A percentile compares a stretch with the other conserved stretches of the same genome.
Conservation (phyloP, 768 basidiomycete species). For the Auriscalpium vulgare region DNA sequence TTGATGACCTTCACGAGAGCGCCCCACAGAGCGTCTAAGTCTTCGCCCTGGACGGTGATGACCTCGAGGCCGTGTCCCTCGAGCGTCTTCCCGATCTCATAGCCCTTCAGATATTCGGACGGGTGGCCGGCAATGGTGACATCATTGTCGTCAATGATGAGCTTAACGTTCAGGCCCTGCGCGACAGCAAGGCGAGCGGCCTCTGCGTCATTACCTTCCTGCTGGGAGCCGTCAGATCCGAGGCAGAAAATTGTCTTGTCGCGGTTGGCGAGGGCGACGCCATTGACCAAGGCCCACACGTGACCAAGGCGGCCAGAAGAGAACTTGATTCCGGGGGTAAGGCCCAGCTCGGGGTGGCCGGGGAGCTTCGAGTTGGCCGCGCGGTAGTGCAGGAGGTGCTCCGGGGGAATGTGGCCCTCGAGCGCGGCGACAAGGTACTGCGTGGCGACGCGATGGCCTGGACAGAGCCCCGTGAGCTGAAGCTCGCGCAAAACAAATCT, state of each 20-base stretch:
- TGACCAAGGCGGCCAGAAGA: constrained; percentile 90
- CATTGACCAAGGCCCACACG: constrained; percentile 86
- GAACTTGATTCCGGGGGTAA: constrained; percentile 91
- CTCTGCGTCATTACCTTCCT: constrained; percentile 88
- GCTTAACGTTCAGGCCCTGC: constrained; percentile 74
- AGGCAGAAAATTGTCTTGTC: constrained; percentile 75
- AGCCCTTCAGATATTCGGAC: constrained; percentile 78
- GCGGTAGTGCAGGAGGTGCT: constrained; percentile 79
- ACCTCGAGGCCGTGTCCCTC: constrained; percentile 80
- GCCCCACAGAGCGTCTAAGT: constrained; percentile 70
- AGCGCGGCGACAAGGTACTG: constrained; percentile 81
- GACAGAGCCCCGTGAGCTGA: constrained; percentile 3
- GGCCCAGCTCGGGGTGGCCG: constrained; percentile 82
- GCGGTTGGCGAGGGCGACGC: constrained; percentile 71
- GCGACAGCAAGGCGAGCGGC: constrained; percentile 85
- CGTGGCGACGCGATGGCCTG: constrained; percentile 85
- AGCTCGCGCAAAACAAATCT: neutral
- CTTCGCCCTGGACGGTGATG: constrained; percentile 65
- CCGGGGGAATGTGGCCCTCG: constrained; percentile 60
- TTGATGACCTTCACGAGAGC: constrained; percentile 48
- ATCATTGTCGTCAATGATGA: constrained; percentile 86
- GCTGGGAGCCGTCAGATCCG: constrained; percentile 86
- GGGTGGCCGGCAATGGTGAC: constrained; percentile 92
- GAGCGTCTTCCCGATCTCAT: constrained; percentile 61
- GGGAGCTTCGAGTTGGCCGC: constrained; percentile 82